A percentile compares a stretch with the other conserved stretches of the same genome.
Evolutionary conservation across 345 rosid species (phyloP).

Genomic region (Eucalyptus pauciflora): DNA sequence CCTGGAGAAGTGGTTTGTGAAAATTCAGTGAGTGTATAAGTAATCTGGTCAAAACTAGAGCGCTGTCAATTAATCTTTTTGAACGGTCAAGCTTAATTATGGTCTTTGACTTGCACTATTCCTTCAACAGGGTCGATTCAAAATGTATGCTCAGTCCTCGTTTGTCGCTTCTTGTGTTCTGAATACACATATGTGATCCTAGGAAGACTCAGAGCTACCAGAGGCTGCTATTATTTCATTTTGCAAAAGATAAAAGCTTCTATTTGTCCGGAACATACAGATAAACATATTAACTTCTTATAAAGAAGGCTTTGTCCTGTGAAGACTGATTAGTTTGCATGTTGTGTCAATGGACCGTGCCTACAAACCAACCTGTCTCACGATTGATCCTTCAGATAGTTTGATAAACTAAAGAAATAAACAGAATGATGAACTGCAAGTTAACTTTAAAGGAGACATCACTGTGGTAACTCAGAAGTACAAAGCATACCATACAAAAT

Average conservation of each 20-base stretch:
- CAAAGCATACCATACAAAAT: not conserved
- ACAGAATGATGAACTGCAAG: not conserved
- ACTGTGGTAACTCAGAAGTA: not conserved
- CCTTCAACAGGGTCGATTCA: not conserved
- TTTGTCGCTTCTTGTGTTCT: not conserved
- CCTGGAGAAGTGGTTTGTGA: not conserved
- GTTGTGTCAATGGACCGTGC: no score
- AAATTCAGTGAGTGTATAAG: not conserved
- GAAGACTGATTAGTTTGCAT: not conserved
- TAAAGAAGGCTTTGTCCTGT: not conserved
- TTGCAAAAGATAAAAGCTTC: not conserved
- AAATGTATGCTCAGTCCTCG: not conserved
- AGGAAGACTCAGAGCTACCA: not conserved
- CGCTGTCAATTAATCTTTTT: not conserved
- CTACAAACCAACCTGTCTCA: not conserved
- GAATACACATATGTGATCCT: not conserved
- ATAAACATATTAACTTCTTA: not conserved
- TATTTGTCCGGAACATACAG: not conserved
- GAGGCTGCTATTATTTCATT: not conserved
- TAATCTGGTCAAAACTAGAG: not conserved
- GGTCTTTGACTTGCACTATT: not conserved
- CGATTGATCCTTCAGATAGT: not conserved
- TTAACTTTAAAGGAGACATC: not conserved
- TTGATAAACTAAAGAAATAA: not conserved
- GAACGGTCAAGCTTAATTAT: not conserved